Percentiles rank a stretch among this genome's conserved stretches.
Evolutionary conservation across 768 basidiomycete genomes (phyloP).

Genomic region (Rhodotorula toruloides): DNA sequence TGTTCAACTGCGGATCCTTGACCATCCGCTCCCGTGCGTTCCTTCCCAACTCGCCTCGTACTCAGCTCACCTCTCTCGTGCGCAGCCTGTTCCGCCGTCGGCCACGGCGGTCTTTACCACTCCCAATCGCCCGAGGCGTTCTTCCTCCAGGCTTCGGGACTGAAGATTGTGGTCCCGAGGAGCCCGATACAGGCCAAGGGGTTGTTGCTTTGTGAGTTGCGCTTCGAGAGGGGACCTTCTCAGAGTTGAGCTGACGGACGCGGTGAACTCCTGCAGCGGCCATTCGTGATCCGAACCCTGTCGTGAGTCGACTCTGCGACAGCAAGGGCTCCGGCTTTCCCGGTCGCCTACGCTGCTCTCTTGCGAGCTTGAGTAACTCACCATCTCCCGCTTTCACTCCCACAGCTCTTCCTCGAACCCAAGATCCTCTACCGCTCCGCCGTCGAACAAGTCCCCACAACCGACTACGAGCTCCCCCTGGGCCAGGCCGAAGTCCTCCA

Average conservation of each 20-base stretch:
- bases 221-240: background rate
- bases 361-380: background rate
- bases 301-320: slow-evolving; percentile 46
- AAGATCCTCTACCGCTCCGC: slow-evolving; percentile 86
- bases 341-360: background rate
- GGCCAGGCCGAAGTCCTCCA: slow-evolving; percentile 67
- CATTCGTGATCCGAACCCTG: slow-evolving; percentile 87
- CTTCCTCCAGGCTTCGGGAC: slow-evolving; percentile 81
- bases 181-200: slow-evolving; percentile 96
- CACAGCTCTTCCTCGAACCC: slow-evolving; percentile 83
- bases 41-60: slow-evolving; percentile 28
- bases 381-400: background rate
- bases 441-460: slow-evolving; percentile 85
- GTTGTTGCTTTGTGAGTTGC: slow-evolving; percentile 55
- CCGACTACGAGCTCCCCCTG: slow-evolving; percentile 79
- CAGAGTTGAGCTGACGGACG: background rate
- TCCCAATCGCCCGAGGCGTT: slow-evolving; percentile 93
- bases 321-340: too few species aligned
- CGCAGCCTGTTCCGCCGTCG: slow-evolving; percentile 85
- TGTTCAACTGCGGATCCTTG: slow-evolving; percentile 61
- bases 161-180: slow-evolving; percentile 91
- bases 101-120: slow-evolving; percentile 85
- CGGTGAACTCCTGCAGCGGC: slow-evolving; percentile 50
- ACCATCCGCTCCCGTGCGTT: slow-evolving; percentile 49
- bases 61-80: slow-evolving; percentile 56